These are phyloP conservation scores for Iris macrosiphon DNA, from an alignment of 106 monocot species.

Conservation along the genomic window DNA sequence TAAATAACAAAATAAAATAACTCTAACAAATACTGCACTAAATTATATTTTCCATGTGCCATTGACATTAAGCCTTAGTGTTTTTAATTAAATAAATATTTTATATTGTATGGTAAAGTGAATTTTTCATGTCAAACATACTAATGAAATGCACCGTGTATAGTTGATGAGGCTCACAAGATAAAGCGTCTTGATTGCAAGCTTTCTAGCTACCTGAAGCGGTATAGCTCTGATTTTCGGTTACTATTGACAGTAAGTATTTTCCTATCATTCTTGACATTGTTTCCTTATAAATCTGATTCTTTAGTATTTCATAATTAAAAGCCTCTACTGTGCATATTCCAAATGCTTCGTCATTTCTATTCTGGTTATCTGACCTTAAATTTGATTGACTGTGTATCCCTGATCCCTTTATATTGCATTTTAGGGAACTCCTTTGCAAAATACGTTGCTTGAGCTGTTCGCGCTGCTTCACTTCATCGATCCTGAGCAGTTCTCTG, in stretches of 20 bases:
- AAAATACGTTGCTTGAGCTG: constrained; percentile 42
- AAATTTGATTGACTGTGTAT: neutral
- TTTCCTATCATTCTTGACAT: neutral
- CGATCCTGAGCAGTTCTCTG: constrained; percentile 41
- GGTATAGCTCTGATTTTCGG: constrained; percentile 32
- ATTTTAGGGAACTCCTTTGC: constrained; percentile 51
- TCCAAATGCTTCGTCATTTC: neutral
- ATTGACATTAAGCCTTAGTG: no score
- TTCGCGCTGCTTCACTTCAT: constrained; percentile 55
- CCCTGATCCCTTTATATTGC: neutral
- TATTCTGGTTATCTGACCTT: neutral
- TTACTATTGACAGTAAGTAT: constrained; percentile 38
- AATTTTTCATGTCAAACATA: no score
- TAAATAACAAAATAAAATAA: no score
- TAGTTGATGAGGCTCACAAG: constrained; percentile 65
- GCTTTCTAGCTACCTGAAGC: constrained; percentile 29
- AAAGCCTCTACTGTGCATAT: no score
- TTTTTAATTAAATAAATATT: no score
- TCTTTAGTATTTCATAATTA: no score
- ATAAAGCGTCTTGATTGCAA: constrained; percentile 52
- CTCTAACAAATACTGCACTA: no score
- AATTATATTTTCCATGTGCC: no score
- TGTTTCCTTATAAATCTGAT: no score
- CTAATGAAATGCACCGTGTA: no score
- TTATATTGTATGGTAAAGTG: no score